A percentile compares a stretch with the other conserved stretches of the same genome.
Evolutionary conservation across 2,329 filamentous ascomycete species (phyloP).

Genomic region (Thyridium curvatum): DNA sequence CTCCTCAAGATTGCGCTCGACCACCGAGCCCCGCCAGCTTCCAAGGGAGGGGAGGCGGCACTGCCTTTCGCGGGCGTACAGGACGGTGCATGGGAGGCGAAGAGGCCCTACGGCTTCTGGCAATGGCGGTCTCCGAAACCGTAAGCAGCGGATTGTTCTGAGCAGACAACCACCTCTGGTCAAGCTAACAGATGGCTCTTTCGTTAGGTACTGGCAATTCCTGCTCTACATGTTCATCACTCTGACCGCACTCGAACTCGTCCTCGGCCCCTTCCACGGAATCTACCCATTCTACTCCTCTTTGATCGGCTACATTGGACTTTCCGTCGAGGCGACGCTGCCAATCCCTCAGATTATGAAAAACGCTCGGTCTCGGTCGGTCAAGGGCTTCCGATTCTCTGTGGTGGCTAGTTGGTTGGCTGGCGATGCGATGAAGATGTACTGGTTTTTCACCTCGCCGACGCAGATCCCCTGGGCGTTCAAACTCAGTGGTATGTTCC

Average conservation of each 20-base stretch:
- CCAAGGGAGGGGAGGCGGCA: constrained; percentile 53
- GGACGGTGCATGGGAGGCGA: constrained; percentile 31
- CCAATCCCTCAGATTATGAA: constrained; percentile 72
- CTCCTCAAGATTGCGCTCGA: constrained; percentile 65
- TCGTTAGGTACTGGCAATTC: constrained; percentile 71
- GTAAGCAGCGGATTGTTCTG: constrained; percentile 28
- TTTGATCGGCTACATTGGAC: constrained; percentile 66
- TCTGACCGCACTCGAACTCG: constrained; percentile 58
- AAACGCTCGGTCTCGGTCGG: constrained; percentile 62
- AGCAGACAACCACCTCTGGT: constrained; percentile 12
- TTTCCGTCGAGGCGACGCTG: constrained; percentile 74
- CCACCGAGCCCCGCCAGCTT: constrained; percentile 53
- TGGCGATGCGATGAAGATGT: constrained; percentile 82
- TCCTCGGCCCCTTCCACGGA: constrained; percentile 51
- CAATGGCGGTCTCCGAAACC: constrained; percentile 70
- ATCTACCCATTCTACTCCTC: constrained; percentile 61
- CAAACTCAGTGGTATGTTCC: constrained; percentile 77
- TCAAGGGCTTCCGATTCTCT: constrained; percentile 70
- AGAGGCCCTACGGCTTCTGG: constrained; percentile 73
- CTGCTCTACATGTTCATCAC: constrained; percentile 59
- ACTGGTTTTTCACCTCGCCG: constrained; percentile 71
- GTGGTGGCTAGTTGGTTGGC: constrained; percentile 73
- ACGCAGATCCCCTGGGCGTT: constrained; percentile 70
- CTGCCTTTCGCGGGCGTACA: constrained; percentile 55
- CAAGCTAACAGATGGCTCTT: constrained; percentile 5